phyloP scores from a whole-genome alignment of 2,329 filamentous ascomycete genomes.

The Pseudocercospora pini-densiflorae region DNA sequence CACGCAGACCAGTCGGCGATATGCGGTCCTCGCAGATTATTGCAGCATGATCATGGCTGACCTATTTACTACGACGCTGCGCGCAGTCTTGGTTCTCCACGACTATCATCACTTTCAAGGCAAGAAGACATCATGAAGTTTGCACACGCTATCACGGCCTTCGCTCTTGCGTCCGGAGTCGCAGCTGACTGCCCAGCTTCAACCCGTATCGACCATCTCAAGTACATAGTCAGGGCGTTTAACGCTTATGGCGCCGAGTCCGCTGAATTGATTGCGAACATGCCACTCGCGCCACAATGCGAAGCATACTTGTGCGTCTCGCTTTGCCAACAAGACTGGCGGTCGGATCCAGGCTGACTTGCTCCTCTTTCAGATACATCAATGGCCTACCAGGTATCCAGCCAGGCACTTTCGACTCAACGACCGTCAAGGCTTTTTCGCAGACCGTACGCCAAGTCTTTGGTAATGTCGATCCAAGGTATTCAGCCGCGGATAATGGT shows the following conservation, averaged over 20 bases:
- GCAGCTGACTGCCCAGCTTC: conserved; percentile 6
- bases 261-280: background rate
- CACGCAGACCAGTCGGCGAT: no score
- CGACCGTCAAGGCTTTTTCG: conserved; percentile 11
- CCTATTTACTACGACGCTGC: no score
- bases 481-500: conserved; percentile 8
- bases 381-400: conserved; percentile 14
- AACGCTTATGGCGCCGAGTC: conserved; percentile 6
- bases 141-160: no score
- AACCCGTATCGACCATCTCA: background rate
- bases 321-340: background rate
- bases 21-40: no score
- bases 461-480: background rate
- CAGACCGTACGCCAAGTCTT: conserved; percentile 13
- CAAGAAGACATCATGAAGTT: no score
- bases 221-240: conserved; percentile 13
- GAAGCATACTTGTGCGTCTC: conserved; percentile 4
- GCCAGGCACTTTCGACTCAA: conserved; percentile 5
- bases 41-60: no score
- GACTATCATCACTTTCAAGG: no score
- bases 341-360: background rate
- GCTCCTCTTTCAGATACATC: background rate
- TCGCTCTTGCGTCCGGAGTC: background rate
- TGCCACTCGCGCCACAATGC: conserved; percentile 7
- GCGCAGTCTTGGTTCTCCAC: no score